Base-by-base conservation (phyloP, 495 filamentous ascomycete species). In the Penicillium atrosanguineum region DNA sequence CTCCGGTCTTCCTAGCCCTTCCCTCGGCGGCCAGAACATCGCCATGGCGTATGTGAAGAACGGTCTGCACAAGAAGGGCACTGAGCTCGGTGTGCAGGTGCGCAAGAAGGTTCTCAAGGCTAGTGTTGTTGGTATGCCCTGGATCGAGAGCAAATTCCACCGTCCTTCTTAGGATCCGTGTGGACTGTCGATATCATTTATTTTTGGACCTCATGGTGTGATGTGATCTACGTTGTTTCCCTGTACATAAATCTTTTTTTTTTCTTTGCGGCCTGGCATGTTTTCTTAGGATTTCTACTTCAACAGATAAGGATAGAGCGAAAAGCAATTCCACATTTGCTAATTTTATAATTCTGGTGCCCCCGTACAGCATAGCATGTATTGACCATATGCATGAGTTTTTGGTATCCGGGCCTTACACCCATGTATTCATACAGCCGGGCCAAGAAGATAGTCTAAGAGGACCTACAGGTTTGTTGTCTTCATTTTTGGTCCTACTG, bases 21-120 rank as follows among this genome's bases (percentile, higher is more conserved):
- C 86, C 1, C 75, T 96, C 16, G 85, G 83, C 21, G 86, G 86
- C 19, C 86, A 83, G 67, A 97, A 97, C 64, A 91, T 98, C 49
- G 92, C 95, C 39, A 98, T 98, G 94, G 94, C 87, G 0, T 98
- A 97, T 67, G 76, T 98, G 56, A 84, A 85, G 71, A 80, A 85
- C 56, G 91, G 90, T 0, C 67, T 86, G 63, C 89, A 96, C 60
- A 95, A 95, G 80, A 77, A 83, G 43, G 95, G 91, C 6, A 97
- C 93, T 0, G 85, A 92, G 69, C 77, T 97, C 2, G 80, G 80
- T 16, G 86, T 96, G 11, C 55, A 89, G 52, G 88, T 98, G 1
- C 78, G 94, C 28, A 94, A 92, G 8, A 90, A 87, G 78, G 72
- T 80, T 59, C 83, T 90, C 62, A 86, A 85, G 76, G 94, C 89